Base-by-base conservation (phyloP, 1,284 basidiomycete genomes). In the Melampsora larici-populina region DNA sequence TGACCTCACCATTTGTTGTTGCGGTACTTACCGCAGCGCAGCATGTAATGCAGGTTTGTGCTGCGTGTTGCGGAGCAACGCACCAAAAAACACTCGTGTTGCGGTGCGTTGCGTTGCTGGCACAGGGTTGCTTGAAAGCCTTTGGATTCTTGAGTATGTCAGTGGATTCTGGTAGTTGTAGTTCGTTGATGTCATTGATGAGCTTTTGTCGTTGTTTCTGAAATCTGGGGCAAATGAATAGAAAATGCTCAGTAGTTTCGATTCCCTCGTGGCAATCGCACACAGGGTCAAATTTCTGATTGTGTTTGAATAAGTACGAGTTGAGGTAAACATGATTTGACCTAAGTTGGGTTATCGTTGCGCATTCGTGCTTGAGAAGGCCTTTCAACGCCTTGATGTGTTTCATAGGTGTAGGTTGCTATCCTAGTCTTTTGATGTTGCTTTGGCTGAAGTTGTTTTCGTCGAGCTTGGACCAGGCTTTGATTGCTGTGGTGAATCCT, bases 161-260 rank as follows among this genome's bases (percentile, higher is more conserved):
- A 11, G 11, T 49, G 11, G 11, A 11, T 11, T 11, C 11, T 49
- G 11, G 11, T 11, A 49, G 11, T 49, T 49, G 48, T 11, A 49
- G 48, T 11, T 11, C 11, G 11, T 49, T 11, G 48, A 49, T 11
- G 11, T 49, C 11, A 21, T 49, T 49, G 21, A 49, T 11, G 11
- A 62, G 11, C 26, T 15, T 55, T 15, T 31, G 5, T 29, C 69
- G 15, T 24, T 6, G 6, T 17, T 55, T 58, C 26, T 48, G 33
- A 17, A 8, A 70, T 13, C 4, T 58, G 5, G 7, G 49, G 40
- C 69, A 71, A 43, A 58, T 55, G 11, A 55, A 36, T 24, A 71
- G 33, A 29, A 71, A 58, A 43, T 71, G 69, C 18, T 7, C 18
- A 29, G 60, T 36, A 2, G 69, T 71, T 11, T 71, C 69, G n/a